These are phyloP conservation scores for Alternaria rosae DNA, from an alignment of 2,329 filamentous ascomycete genomes.

Conservation along the genomic window DNA sequence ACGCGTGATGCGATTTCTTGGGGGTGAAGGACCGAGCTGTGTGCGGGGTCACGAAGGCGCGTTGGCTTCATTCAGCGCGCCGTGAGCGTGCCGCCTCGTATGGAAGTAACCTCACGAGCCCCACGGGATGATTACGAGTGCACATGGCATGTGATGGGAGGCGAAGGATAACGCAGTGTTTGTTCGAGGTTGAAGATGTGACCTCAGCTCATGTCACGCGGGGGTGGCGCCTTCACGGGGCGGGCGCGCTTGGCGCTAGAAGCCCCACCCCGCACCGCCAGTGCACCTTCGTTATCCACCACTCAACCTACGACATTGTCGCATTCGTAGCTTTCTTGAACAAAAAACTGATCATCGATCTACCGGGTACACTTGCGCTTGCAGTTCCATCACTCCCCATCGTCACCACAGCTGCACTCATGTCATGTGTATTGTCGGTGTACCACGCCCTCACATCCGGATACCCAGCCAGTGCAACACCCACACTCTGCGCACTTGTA, in stretches of 20 bases:
- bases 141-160: fast-evolving
- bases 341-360: conserved; percentile 41
- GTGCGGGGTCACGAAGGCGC: background rate
- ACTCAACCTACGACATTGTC: background rate
- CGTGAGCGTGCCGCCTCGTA: background rate
- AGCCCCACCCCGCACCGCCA: background rate
- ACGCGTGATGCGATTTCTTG: background rate
- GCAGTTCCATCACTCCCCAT: conserved; percentile 31
- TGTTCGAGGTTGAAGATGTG: background rate
- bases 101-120: background rate
- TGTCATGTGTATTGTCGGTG: conserved; percentile 34
- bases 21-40: background rate
- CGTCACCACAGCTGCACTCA: conserved; percentile 12
- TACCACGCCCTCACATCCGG: conserved; percentile 31
- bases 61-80: background rate
- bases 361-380: conserved; percentile 31
- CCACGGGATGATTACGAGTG: background rate
- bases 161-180: background rate
- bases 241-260: too few species aligned
- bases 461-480: conserved; percentile 17
- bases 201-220: background rate
- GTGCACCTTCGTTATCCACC: background rate
- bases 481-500: conserved; percentile 27
- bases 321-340: conserved; percentile 10
- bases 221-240: background rate